phyloP scores from a whole-genome alignment of 1,139 yeast genomes.

The Candida labiduridarum region DNA sequence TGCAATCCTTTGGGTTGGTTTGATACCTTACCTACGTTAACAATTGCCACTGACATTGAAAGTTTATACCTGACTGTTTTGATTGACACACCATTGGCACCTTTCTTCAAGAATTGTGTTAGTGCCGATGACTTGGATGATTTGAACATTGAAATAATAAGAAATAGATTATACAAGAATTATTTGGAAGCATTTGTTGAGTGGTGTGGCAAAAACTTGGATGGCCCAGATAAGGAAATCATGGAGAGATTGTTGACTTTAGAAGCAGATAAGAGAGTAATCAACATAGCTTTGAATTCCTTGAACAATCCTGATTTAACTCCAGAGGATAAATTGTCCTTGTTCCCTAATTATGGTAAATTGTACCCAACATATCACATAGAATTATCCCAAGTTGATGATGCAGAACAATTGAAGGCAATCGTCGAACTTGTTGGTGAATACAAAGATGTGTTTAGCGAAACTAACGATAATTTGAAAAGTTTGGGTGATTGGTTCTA shows the following conservation, averaged over 20 bases:
- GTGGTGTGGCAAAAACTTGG: conserved; percentile 62
- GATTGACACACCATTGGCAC: conserved; percentile 96
- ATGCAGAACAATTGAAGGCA: conserved; percentile 77
- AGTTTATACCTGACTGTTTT: conserved; percentile 91
- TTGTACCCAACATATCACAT: conserved; percentile 76
- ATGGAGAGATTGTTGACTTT: conserved; percentile 78
- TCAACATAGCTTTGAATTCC: conserved; percentile 89
- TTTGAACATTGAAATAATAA: conserved; percentile 88
- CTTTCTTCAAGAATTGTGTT: conserved; percentile 89
- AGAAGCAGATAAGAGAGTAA: conserved; percentile 94
- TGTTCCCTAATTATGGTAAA: conserved; percentile 81
- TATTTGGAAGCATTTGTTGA: conserved; percentile 84
- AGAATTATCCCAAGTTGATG: conserved; percentile 76
- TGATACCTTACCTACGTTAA: conserved; percentile 92
- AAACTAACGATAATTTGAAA: conserved; percentile 46
- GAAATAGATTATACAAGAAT: conserved; percentile 90
- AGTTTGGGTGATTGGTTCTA: conserved; percentile 93
- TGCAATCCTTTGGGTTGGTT: conserved; percentile 99
- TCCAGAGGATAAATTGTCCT: conserved; percentile 64
- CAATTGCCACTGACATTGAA: conserved; percentile 93
- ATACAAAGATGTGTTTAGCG: conserved; percentile 70
- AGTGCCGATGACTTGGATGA: conserved; percentile 96
- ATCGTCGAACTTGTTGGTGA: conserved; percentile 76
- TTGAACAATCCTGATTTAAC: conserved; percentile 75
- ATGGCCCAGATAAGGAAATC: conserved; percentile 77